Evolutionary conservation across 805 yeast species (phyloP), one percentile per base, ranked within the genome.

Genomic region (Candida dajiaensis): DNA sequence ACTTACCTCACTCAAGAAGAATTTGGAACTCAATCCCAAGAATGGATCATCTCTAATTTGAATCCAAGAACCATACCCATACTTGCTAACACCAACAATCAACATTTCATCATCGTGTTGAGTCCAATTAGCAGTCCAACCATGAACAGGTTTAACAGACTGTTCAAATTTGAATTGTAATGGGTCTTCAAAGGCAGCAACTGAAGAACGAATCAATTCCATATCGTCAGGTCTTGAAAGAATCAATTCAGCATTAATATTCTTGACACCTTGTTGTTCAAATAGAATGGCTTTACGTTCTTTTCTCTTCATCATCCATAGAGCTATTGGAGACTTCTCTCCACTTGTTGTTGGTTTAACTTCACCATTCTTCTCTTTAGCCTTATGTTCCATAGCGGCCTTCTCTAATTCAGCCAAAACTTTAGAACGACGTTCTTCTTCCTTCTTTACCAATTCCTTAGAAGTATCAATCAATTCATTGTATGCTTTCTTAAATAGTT

Each of bases 31-130:
- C 50, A 94, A 71, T 11, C 89, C 90, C 48, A 94, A 73, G 44
- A 88, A 76, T 2, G 99, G 98, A 67, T 94, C 99, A 67, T 94
- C 99, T 61, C 99, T 75, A 40, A 94, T 90, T 59, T 86, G 90
- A 3, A 76, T 63, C 99, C 99, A 94, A 1, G 96, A 83, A 16
- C 98, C 98, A 64, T 89, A 90, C 0, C 99, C 99, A 66, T 90
- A 90, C 66, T 88, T 89, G 59, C 78, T 76, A 20, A 92, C 85
- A 52, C 99, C 99, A 31, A 86, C 78, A 50, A 94, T 65, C 45
- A 94, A 72, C 80, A 81, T 85, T 43, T 89, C 85, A 64, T 94
- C 99, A 61, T 94, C 96, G 28, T 73, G 78, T 13, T 74, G 72
- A 3, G 73, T 72, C 99, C 99, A 94, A 25, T 80, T 81, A 57